A percentile compares a stretch with the other conserved stretches of the same genome.
Evolutionary conservation across 2,329 filamentous ascomycete species (phyloP).

Genomic region (Teratosphaeria gauchensis): DNA sequence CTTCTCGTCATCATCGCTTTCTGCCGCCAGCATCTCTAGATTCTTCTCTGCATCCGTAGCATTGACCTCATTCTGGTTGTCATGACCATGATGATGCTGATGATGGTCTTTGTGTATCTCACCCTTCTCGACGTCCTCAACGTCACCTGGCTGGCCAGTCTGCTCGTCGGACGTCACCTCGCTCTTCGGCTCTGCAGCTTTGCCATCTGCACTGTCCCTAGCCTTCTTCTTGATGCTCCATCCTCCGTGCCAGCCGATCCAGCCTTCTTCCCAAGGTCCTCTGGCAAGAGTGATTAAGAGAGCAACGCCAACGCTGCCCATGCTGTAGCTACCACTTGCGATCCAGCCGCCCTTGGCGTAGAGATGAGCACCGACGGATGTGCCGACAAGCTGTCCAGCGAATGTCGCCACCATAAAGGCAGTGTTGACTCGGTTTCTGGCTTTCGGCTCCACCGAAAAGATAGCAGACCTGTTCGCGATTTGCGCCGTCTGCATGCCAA

Average conservation of each 20-base stretch:
- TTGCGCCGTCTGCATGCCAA: conserved; percentile 63
- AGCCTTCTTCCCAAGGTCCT: conserved; percentile 48
- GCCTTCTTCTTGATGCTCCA: conserved; percentile 41
- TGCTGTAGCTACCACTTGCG: conserved; percentile 45
- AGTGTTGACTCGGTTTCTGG: conserved; percentile 67
- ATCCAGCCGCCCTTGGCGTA: conserved; percentile 50
- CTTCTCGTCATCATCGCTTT: conserved; percentile 11
- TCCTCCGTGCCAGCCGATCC: conserved; percentile 53
- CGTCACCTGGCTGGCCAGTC: conserved; percentile 12
- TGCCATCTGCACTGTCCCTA: conserved; percentile 31
- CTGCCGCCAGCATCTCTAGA: conserved; percentile 19
- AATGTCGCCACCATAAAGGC: conserved; percentile 73
- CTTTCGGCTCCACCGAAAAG: conserved; percentile 60
- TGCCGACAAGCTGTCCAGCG: conserved; percentile 63
- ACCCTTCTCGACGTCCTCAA: conserved; percentile 24
- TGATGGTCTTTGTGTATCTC: conserved; percentile 8
- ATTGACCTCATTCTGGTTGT: conserved; percentile 18
- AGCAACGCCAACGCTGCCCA: conserved; percentile 44
- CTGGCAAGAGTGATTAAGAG: conserved; percentile 33
- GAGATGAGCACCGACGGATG: conserved; percentile 43
- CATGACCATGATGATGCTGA: conserved; percentile 12
- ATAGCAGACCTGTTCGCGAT: conserved; percentile 64
- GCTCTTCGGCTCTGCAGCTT: conserved; percentile 15
- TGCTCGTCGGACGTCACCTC: conserved; percentile 13
- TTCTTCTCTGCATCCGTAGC: conserved; percentile 17